Conservation (phyloP, 352 stramenopile genomes). For the Globisporangium yorkense region DNA sequence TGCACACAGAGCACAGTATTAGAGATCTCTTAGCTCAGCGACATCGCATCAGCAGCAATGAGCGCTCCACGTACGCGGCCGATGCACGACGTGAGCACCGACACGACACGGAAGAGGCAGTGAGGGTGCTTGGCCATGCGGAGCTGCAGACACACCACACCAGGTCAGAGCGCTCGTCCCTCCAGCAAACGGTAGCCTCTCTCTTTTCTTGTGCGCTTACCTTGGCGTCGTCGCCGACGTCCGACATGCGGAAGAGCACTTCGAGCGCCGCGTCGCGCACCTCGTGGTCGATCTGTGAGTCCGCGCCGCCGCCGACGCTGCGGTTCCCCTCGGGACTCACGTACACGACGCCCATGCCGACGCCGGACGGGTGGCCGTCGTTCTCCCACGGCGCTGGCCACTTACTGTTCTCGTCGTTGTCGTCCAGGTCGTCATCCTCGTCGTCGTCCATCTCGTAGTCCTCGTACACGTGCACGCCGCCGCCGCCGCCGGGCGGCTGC, state of each 20-base stretch:
- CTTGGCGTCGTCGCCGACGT: slow-evolving; percentile 54
- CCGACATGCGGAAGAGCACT: slow-evolving; percentile 66
- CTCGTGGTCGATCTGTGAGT: slow-evolving; percentile 65
- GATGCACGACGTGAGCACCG: slow-evolving; percentile 58
- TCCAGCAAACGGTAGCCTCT: background rate
- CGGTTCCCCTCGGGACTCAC: slow-evolving; percentile 59
- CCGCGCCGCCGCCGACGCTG: slow-evolving; percentile 29
- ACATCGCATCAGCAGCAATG: background rate
- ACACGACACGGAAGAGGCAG: slow-evolving; percentile 51
- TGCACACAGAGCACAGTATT: slow-evolving; percentile 9
- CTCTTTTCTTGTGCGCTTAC: slow-evolving; percentile 6
- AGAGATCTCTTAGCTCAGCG: background rate
- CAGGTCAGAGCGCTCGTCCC: background rate
- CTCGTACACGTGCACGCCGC: slow-evolving; percentile 25
- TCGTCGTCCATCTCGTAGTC: slow-evolving; percentile 42
- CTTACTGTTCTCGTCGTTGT: slow-evolving; percentile 38
- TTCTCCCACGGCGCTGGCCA: slow-evolving; percentile 79
- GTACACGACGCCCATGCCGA: slow-evolving; percentile 78
- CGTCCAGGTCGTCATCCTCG: slow-evolving; percentile 40
- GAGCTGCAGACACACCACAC: slow-evolving; percentile 21
- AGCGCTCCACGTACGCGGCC: slow-evolving; percentile 35
- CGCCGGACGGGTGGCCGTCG: slow-evolving; percentile 52
- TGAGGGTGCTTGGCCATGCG: slow-evolving; percentile 58
- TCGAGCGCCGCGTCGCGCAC: slow-evolving; percentile 70
- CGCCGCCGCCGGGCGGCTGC: slow-evolving; percentile 11